Conservation (phyloP, 2,329 filamentous ascomycete genomes). For the Fusarium pseudocircinatum region DNA sequence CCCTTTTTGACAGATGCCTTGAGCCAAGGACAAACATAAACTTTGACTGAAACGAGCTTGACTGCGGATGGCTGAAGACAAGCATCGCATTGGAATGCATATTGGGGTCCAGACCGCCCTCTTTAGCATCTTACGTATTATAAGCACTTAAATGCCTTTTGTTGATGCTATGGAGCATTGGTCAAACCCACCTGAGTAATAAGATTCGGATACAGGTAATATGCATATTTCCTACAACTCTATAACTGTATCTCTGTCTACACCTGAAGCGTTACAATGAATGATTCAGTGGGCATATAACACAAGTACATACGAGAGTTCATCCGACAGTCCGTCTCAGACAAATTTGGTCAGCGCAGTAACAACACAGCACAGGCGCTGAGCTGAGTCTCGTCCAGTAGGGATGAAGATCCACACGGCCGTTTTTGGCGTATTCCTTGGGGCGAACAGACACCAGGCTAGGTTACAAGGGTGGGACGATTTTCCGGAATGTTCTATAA, state of each 20-base stretch:
- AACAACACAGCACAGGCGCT: neutral
- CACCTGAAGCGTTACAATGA: conserved; percentile 4
- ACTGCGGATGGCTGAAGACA: neutral
- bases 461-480: conserved; percentile 27
- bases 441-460: conserved; percentile 3
- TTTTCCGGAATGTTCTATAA: conserved; percentile 40
- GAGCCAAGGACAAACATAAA: neutral
- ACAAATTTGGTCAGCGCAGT: conserved; percentile 7
- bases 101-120: neutral
- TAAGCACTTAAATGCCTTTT: conserved; percentile 7
- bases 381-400: conserved; percentile 5
- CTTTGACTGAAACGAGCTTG: neutral
- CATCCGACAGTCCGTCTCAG: neutral
- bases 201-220: neutral
- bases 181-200: neutral
- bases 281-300: neutral
- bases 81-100: neutral
- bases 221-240: neutral
- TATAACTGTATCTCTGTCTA: neutral
- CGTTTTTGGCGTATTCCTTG: conserved; percentile 13
- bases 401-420: conserved; percentile 2
- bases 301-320: neutral
- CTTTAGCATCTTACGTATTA: conserved; percentile 3
- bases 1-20: neutral
- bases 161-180: conserved; percentile 1